Conservation (phyloP, 179 eudicot species). For the Vitellaria paradoxa region DNA sequence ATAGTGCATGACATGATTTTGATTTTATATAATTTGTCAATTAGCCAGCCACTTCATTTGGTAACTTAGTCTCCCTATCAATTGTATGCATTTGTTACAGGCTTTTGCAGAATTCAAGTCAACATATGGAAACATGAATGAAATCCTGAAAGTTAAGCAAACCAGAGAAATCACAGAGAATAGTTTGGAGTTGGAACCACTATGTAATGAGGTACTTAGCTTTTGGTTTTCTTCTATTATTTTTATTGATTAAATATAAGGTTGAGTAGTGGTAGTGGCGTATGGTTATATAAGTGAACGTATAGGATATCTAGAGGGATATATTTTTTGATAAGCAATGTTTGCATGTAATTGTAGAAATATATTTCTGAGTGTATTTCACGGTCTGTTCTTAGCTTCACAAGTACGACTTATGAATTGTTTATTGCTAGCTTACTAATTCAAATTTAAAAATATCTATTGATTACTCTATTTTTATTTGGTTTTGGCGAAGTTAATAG, state of each 20-base stretch:
- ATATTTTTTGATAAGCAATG: background rate
- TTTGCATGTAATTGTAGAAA: background rate
- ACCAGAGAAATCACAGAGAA: constrained; percentile 48
- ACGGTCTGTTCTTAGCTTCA: background rate
- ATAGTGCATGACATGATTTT: constrained; percentile 3
- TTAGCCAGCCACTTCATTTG: background rate
- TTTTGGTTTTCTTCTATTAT: background rate
- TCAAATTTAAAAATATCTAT: background rate
- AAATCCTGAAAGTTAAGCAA: constrained; percentile 29
- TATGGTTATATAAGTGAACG: background rate
- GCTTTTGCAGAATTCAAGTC: constrained; percentile 53
- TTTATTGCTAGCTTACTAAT: background rate
- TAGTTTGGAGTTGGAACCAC: constrained; percentile 62
- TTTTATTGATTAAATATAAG: background rate
- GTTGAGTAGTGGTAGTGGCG: background rate
- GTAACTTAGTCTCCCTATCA: background rate
- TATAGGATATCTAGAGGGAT: background rate
- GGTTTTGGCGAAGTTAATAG: background rate
- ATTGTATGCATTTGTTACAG: constrained; percentile 37
- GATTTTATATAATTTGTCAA: background rate
- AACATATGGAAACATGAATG: constrained; percentile 33
- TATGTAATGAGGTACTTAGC: constrained; percentile 52
- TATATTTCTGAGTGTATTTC: background rate
- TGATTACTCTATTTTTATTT: background rate
- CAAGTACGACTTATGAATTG: background rate